phyloP scores from a whole-genome alignment of 768 basidiomycete genomes.

The Suillus spraguei region DNA sequence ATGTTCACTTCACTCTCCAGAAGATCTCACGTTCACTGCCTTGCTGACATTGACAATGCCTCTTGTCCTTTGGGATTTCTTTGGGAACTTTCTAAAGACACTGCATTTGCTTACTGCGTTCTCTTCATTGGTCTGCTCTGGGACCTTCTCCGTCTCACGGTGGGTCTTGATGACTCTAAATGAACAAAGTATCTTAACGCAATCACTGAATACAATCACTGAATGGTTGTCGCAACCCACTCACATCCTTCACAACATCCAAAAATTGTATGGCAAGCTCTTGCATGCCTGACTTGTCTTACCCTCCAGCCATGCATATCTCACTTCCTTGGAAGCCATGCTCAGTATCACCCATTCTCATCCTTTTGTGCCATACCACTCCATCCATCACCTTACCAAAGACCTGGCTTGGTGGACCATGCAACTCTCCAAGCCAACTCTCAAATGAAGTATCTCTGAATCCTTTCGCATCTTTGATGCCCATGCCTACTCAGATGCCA shows the following conservation, averaged over 20 bases:
- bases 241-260: not conserved
- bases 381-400: not conserved
- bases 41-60: too few relatives aligned
- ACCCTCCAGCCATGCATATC: not conserved
- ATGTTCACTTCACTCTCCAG: too few relatives aligned
- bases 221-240: too few relatives aligned
- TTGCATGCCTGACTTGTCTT: not conserved
- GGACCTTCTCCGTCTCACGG: too few relatives aligned
- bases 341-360: not conserved
- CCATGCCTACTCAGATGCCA: not conserved
- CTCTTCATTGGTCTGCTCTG: too few relatives aligned
- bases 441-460: not conserved
- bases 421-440: rapidly evolving
- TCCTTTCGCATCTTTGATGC: not conserved
- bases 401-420: not conserved
- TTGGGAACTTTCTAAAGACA: too few relatives aligned
- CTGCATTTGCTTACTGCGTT: too few relatives aligned
- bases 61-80: too few relatives aligned
- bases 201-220: too few relatives aligned
- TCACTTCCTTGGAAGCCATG: not conserved
- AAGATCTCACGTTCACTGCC: too few relatives aligned
- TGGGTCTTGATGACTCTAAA: too few relatives aligned
- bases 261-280: not conserved
- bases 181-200: too few relatives aligned
- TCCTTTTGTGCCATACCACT: not conserved